phyloP scores from a whole-genome alignment of 176 grass and related monocot species.

The Musa schizocarpa region DNA sequence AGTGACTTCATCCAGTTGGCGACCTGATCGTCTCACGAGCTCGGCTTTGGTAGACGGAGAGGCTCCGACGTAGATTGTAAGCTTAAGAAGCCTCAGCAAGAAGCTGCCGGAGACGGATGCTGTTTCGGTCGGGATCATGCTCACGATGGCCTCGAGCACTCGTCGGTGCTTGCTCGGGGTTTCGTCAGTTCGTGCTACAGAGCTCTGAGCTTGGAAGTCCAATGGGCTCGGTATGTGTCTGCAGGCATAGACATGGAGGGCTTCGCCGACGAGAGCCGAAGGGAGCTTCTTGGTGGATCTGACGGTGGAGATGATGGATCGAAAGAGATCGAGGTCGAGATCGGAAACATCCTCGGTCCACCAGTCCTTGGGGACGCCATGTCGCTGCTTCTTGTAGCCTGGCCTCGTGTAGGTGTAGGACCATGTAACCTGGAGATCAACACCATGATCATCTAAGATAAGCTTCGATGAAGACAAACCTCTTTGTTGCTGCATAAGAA shows the following conservation, averaged over 20 bases:
- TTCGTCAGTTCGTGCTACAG: constrained; percentile 27
- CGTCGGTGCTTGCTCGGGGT: constrained; percentile 42
- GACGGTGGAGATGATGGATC: constrained; percentile 68
- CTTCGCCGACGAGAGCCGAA: constrained; percentile 77
- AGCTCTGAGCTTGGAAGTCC: constrained; percentile 30
- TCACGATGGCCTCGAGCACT: constrained; percentile 72
- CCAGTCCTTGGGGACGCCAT: constrained; percentile 84
- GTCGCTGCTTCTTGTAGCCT: constrained; percentile 48
- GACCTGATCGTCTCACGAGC: constrained; percentile 54
- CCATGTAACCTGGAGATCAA: constrained; percentile 50
- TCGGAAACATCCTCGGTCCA: constrained; percentile 98
- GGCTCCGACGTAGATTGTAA: constrained; percentile 48
- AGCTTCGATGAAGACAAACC: not conserved
- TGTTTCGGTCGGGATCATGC: constrained; percentile 56
- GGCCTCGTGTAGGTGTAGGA: constrained; percentile 84
- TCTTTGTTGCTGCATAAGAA: not conserved
- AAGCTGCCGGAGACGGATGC: constrained; percentile 63
- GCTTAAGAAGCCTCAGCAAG: constrained; percentile 61
- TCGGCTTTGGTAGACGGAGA: constrained; percentile 80
- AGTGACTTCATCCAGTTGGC: constrained; percentile 58
- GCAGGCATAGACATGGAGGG: constrained; percentile 81
- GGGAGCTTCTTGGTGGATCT: constrained; percentile 51
- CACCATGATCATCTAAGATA: not conserved
- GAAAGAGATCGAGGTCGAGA: constrained; percentile 83
- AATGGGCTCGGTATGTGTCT: constrained; percentile 67